Percentiles rank a stretch among this genome's conserved stretches.
Evolutionary conservation across 805 yeast species (phyloP).

Genomic region (Saccharomycopsis babjevae): DNA sequence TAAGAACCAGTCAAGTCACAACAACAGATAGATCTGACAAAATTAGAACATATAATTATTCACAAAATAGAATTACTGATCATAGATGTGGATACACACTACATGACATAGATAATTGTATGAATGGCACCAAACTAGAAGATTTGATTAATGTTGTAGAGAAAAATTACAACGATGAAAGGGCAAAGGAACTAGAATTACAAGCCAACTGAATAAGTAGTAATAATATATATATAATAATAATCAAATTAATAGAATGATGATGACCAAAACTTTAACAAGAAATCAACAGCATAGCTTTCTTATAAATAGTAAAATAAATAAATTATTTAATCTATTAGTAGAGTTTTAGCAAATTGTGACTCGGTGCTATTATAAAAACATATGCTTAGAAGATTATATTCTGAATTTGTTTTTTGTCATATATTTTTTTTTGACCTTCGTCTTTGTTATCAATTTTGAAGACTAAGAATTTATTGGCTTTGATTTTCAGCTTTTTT

Average conservation of each 20-base stretch:
- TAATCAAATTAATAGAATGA: not conserved
- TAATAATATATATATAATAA: not conserved
- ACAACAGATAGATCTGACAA: constrained; percentile 88
- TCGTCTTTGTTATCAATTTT: no score
- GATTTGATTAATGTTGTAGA: constrained; percentile 45
- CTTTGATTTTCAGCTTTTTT: no score
- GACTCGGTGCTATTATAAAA: no score
- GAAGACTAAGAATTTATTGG: no score
- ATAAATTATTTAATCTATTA: no score
- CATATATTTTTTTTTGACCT: no score
- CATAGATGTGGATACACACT: constrained; percentile 77
- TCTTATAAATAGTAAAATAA: not conserved
- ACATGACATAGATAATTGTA: constrained; percentile 62
- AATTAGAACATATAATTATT: constrained; percentile 85
- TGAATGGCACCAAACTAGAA: constrained; percentile 51
- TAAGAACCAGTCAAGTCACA: constrained; percentile 74
- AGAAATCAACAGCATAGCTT: not conserved
- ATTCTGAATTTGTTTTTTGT: no score
- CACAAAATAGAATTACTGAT: constrained; percentile 89
- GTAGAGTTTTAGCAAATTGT: no score
- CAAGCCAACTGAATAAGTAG: not conserved
- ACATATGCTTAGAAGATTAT: no score
- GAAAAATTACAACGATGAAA: constrained; percentile 34
- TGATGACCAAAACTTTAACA: not conserved
- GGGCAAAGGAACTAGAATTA: constrained; percentile 27